Evolutionary conservation across 306 rosid species (phyloP).

Genomic region (Casuarina cunninghamiana): DNA sequence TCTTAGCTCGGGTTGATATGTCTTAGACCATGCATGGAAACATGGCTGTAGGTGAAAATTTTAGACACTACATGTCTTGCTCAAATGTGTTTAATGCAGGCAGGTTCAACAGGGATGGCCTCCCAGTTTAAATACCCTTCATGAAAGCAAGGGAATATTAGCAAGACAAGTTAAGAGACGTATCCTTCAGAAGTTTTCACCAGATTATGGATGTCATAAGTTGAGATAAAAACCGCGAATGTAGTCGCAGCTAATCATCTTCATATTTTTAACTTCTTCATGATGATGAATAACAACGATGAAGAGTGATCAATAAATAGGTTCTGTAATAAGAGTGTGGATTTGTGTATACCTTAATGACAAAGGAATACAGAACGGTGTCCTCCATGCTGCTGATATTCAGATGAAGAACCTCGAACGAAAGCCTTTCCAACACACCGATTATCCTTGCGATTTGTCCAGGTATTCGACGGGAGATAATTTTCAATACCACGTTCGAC

Average conservation of each 20-base stretch:
- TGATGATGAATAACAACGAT: background rate
- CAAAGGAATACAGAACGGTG: constrained; percentile 77
- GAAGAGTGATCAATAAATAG: background rate
- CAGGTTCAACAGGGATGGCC: too few relatives aligned
- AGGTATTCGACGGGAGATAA: constrained; percentile 53
- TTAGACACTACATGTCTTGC: background rate
- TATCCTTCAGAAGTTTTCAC: background rate
- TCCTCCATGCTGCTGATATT: constrained; percentile 92
- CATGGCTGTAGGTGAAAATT: background rate
- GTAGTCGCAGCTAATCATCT: background rate
- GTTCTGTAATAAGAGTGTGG: background rate
- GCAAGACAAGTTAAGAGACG: background rate
- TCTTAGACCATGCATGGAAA: too few relatives aligned
- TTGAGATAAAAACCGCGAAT: background rate
- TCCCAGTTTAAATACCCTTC: too few relatives aligned
- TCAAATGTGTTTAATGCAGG: too few relatives aligned
- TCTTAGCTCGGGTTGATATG: background rate
- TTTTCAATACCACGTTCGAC: constrained; percentile 67
- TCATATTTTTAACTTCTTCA: background rate
- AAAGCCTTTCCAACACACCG: constrained; percentile 63
- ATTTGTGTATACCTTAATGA: constrained; percentile 63
- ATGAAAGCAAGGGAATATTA: background rate
- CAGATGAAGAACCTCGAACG: constrained; percentile 87
- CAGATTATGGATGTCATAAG: background rate
- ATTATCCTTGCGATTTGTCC: constrained; percentile 76